Conservation (phyloP, 73 alveolate species). For the Paramecium caudatum region DNA sequence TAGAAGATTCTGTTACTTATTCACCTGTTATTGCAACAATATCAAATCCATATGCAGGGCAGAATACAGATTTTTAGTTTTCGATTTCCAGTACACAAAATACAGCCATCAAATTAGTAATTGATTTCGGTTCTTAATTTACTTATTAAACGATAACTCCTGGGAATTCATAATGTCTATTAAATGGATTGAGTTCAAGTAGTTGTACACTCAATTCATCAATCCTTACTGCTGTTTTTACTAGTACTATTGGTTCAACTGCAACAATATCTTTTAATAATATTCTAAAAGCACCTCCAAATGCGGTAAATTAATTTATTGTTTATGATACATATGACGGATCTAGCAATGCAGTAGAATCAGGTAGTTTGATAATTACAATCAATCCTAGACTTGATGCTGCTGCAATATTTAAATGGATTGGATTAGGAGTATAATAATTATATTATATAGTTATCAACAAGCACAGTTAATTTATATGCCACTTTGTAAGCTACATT, state of each 20-base stretch:
- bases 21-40: background rate
- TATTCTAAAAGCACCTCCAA: background rate
- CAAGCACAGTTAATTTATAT: background rate
- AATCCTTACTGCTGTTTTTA: background rate
- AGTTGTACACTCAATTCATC: background rate
- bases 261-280: background rate
- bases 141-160: background rate
- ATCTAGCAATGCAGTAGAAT: background rate
- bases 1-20: background rate
- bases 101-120: background rate
- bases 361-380: background rate
- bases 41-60: background rate
- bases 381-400: background rate
- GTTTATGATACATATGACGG: constrained; percentile 18
- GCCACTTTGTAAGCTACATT: constrained; percentile 13
- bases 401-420: background rate
- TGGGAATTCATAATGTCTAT: background rate
- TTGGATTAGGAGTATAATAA: background rate
- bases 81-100: background rate
- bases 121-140: constrained; percentile 14
- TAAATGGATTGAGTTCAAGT: background rate
- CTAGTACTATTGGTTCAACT: background rate
- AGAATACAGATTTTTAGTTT: constrained; percentile 11
- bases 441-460: background rate
- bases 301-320: background rate